A percentile compares a stretch with the other conserved stretches of the same genome.
phyloP scores from a whole-genome alignment of 2,329 filamentous ascomycete species.

The Atkinsonella texensis region DNA sequence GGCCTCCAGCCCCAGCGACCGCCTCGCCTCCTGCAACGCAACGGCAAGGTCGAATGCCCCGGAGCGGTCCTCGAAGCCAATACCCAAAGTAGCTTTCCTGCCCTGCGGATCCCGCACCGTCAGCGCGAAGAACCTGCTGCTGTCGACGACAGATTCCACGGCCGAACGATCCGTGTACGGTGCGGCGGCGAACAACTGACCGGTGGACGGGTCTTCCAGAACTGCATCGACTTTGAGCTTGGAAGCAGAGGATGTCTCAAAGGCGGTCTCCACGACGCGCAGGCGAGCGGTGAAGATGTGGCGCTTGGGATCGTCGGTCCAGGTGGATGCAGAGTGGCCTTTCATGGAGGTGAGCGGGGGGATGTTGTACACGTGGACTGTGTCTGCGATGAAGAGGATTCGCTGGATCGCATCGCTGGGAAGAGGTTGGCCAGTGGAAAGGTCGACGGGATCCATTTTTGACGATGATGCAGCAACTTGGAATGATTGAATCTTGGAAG shows the following conservation, averaged over 20 bases:
- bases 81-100: slow-evolving; percentile 66
- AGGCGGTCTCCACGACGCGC: slow-evolving; percentile 65
- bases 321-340: slow-evolving; percentile 65
- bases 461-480: not conserved
- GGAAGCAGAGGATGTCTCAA: slow-evolving; percentile 25
- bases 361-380: slow-evolving; percentile 79
- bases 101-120: slow-evolving; percentile 65
- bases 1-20: slow-evolving; percentile 50
- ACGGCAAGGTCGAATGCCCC: slow-evolving; percentile 82
- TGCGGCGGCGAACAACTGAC: slow-evolving; percentile 71
- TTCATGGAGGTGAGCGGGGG: slow-evolving; percentile 67
- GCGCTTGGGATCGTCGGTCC: slow-evolving; percentile 59
- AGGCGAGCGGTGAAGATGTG: slow-evolving; percentile 80
- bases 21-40: slow-evolving; percentile 64
- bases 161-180: slow-evolving; percentile 56
- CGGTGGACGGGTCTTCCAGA: slow-evolving; percentile 62
- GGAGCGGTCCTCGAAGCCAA: slow-evolving; percentile 77
- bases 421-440: slow-evolving; percentile 55
- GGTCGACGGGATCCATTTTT: slow-evolving; percentile 51
- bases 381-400: slow-evolving; percentile 62
- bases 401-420: slow-evolving; percentile 72
- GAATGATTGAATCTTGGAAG: too few relatives aligned
- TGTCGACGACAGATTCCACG: slow-evolving; percentile 71
- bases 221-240: slow-evolving; percentile 62
- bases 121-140: slow-evolving; percentile 73